Evolutionary conservation across 768 basidiomycete species (phyloP), one percentile per base, ranked within the genome.

Genomic region (Boletus vinaceobasis): DNA sequence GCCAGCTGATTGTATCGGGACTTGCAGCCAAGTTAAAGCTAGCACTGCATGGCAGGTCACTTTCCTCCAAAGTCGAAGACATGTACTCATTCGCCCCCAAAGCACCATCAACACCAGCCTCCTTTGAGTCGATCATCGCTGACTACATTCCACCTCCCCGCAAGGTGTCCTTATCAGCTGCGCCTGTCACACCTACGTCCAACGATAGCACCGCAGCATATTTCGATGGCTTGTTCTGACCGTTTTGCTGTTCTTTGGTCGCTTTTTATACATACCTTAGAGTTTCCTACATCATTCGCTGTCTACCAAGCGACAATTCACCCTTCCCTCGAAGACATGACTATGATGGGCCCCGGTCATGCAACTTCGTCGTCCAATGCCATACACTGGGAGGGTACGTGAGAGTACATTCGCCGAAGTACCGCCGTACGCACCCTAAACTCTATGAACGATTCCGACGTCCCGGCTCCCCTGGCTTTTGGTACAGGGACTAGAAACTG

Each of bases 401-500:
- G 40, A 71, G 55, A 42, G 3, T 43, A 32, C 17, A 32, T 42
- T 36, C n/a, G 17, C 27, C 3, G 9, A 45, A 36, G 9, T 5
- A 31, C 10, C 39, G 15, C 15, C 21, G 33, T 15, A 76, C 88
- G 66, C 62, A 95, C 94, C 71, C 88, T 79, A 67, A 94, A 95
- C 63, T 96, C 93, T 48, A 96, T 85, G 62, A 93, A 94, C 0
- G 85, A 90, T 50, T 84, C 77, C 47, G 78, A 74, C 21, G 71
- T 74, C 21, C 72, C 79, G 6, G 67, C 71, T 23, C 69, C 72
- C 23, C 63, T 71, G 4, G 68, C 63, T 29, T 66, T 73, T 72
- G 76, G 43, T 73, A 78, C 33, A 3, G 84, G 87, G 79, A 97
- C 93, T 60, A 97, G 77, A 70, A 97, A 90, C 63, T 98, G 96